phyloP scores from a whole-genome alignment of 2,329 filamentous ascomycete genomes.

The Colletotrichum somersetense region DNA sequence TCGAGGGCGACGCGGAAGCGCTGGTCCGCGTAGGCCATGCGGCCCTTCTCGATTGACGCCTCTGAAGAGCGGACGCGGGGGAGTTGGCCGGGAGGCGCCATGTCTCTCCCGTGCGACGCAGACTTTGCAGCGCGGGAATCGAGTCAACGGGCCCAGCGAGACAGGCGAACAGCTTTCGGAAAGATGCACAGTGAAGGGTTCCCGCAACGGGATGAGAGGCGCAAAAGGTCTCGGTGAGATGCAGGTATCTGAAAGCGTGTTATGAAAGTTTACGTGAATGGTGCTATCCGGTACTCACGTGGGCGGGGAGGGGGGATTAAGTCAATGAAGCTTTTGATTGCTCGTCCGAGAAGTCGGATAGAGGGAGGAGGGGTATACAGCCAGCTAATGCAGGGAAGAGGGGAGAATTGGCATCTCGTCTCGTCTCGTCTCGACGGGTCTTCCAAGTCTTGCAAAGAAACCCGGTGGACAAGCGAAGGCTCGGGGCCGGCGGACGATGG shows the following conservation, averaged over 20 bases:
- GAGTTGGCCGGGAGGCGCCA: slow-evolving; percentile 25
- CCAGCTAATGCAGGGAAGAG: slow-evolving; percentile 26
- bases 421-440: too few species aligned
- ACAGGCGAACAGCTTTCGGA: neutral
- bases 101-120: neutral
- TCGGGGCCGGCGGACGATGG: slow-evolving; percentile 1
- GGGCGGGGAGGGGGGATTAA: neutral
- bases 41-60: slow-evolving; percentile 50
- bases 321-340: slow-evolving; percentile 10
- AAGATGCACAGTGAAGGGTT: neutral
- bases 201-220: neutral
- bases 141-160: neutral
- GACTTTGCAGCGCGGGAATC: neutral
- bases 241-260: neutral
- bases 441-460: neutral
- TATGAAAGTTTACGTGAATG: slow-evolving; percentile 1
- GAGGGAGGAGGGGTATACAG: neutral
- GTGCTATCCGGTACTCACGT: slow-evolving; percentile 18
- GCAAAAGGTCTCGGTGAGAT: neutral
- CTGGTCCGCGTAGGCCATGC: slow-evolving; percentile 50
- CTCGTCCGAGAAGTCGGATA: neutral
- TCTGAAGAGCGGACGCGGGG: slow-evolving; percentile 44
- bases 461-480: neutral
- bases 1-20: slow-evolving; percentile 53
- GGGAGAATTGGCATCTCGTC: slow-evolving; percentile 16